phyloP scores from a whole-genome alignment of 169 alveolate species.

The Cryptosporidium felis region DNA sequence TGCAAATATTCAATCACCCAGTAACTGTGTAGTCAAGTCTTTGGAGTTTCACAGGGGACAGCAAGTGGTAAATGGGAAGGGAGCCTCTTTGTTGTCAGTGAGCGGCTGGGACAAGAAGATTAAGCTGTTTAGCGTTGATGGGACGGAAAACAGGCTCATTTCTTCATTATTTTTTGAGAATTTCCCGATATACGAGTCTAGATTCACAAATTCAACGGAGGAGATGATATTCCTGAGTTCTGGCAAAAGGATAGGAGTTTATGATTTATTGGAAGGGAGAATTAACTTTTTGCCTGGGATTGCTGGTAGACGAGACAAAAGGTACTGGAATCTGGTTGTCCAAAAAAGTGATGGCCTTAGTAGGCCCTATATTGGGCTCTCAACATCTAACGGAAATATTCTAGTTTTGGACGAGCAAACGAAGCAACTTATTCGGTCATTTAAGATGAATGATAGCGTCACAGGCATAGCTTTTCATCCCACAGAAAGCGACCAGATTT shows the following conservation, averaged over 20 bases:
- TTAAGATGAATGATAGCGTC: slow-evolving; percentile 51
- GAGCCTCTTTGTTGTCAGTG: slow-evolving; percentile 31
- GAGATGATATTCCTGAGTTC: slow-evolving; percentile 54
- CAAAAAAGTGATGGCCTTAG: slow-evolving; percentile 20
- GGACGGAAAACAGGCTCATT: slow-evolving; percentile 26
- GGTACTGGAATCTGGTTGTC: slow-evolving; percentile 61
- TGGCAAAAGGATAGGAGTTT: slow-evolving; percentile 46
- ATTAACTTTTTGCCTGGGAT: slow-evolving; percentile 62
- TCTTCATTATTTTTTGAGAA: slow-evolving; percentile 56
- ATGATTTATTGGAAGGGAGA: slow-evolving; percentile 35
- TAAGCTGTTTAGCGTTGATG: slow-evolving; percentile 54
- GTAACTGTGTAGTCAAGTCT: slow-evolving; percentile 48
- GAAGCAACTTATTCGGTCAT: slow-evolving; percentile 58
- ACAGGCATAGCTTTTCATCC: slow-evolving; percentile 59
- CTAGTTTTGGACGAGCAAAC: slow-evolving; percentile 29
- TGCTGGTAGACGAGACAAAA: slow-evolving; percentile 49
- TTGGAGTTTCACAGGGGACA: slow-evolving; percentile 63
- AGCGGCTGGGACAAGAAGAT: slow-evolving; percentile 67
- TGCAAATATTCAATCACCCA: slow-evolving; percentile 66
- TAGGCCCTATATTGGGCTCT: slow-evolving; percentile 25
- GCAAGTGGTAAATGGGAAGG: not conserved
- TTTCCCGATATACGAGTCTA: slow-evolving; percentile 62
- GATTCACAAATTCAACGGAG: slow-evolving; percentile 23
- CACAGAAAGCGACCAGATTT: not conserved
- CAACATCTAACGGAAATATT: slow-evolving; percentile 45